Evolutionary conservation across 192 early-diverging fungal species (phyloP), one percentile per base, ranked within the genome.

Genomic region (Gaertneriomyces semiglobifer): DNA sequence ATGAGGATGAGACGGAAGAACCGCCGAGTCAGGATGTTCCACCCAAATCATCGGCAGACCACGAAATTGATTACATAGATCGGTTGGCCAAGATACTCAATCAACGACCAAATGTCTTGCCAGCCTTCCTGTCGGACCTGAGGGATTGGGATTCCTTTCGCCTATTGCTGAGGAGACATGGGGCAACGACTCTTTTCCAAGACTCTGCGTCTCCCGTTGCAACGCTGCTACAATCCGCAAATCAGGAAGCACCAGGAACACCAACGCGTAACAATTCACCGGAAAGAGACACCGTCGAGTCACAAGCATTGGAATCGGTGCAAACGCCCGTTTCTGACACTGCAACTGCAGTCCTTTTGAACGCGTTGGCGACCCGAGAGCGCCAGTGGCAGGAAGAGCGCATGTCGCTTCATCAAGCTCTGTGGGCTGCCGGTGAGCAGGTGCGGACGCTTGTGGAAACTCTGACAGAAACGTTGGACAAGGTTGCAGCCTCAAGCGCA

Each of bases 91-190:
- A 70, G 47, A 70, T 55, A 45, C 60, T 70, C 18, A 61, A 63
- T 39, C 59, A 54, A 10, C 60, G 63, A 39, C 68, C 68, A 8
- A 70, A 66, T 39, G 70, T 72, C 2, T 25, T 72, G 7, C 70
- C 63, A 4, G 63, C 63, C 1, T 72, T 72, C 42, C 47, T 72
- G 44, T 65, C 70, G 41, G 70, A 72, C 44, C 51, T 72, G 16
- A 44, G 70, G 11, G 70, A 72, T 58, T 72, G 70, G 70, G 70
- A 72, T 45, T 65, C 70, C 2, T 72, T 72, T 46, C 63, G 70
- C n/a, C 52, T 72, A 16, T 50, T 72, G 5, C 41, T 72, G 10
- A 18, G 70, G 33, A 19, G 70, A 44, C 70, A 72, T 55, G 68
- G 68, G 33, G 68, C 60, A 8, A 42, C 62, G 10, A 61, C 63